Evolutionary conservation across 768 basidiomycete genomes (phyloP).

Genomic region (Tephrocybe sp.): DNA sequence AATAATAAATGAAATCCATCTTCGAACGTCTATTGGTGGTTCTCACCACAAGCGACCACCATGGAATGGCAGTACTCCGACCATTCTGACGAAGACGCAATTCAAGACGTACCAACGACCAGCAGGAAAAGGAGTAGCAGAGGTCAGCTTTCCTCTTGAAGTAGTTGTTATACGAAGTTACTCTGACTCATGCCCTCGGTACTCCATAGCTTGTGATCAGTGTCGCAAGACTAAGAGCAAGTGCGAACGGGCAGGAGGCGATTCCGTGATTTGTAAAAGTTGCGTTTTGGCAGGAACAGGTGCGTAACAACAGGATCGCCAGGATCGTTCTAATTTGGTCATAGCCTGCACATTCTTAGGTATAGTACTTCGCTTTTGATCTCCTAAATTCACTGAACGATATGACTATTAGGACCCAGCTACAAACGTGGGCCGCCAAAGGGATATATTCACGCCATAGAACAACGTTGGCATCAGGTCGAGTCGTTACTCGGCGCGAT

Average conservation of each 20-base stretch:
- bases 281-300: constrained; percentile 58
- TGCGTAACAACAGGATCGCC: constrained; percentile 25
- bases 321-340: constrained; percentile 12
- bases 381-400: background rate
- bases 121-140: constrained; percentile 65
- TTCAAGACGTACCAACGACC: constrained; percentile 38
- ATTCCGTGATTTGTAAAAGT: constrained; percentile 58
- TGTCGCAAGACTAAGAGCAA: constrained; percentile 89
- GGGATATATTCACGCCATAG: constrained; percentile 92
- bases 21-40: constrained; percentile 14
- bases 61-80: constrained; percentile 67
- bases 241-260: constrained; percentile 60
- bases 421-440: constrained; percentile 86
- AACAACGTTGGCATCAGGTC: constrained; percentile 89
- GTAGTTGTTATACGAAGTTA: background rate
- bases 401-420: constrained; percentile 55
- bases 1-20: constrained; percentile 17
- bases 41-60: constrained; percentile 15
- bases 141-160: constrained; percentile 46
- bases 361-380: constrained; percentile 21
- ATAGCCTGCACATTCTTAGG: constrained; percentile 70
- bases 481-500: constrained; percentile 87
- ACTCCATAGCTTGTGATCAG: constrained; percentile 72
- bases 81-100: constrained; percentile 55
- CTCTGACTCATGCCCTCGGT: background rate